These are phyloP conservation scores for Annulohypoxylon bovei DNA, from an alignment of 495 filamentous ascomycete species.

Conservation along the genomic window DNA sequence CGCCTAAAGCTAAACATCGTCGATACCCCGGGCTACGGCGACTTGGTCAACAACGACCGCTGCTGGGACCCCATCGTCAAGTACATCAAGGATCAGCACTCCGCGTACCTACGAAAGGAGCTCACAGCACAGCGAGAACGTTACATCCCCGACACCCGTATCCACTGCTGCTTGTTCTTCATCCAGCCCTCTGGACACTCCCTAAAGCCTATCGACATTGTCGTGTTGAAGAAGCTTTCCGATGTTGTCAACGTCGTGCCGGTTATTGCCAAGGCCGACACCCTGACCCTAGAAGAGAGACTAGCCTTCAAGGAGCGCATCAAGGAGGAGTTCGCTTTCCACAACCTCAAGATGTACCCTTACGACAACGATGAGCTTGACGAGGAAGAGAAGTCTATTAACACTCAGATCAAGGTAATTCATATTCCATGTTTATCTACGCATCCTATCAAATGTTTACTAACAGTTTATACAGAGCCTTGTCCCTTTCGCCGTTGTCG, in stretches of 20 bases:
- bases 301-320: slow-evolving; percentile 98
- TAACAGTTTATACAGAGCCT: slow-evolving; percentile 71
- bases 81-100: slow-evolving; percentile 99
- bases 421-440: background rate
- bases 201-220: slow-evolving; percentile 98
- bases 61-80: slow-evolving; percentile 99
- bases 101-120: slow-evolving; percentile 99
- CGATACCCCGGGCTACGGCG: slow-evolving; percentile 97
- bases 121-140: slow-evolving; percentile 99
- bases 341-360: slow-evolving; percentile 99
- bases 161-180: slow-evolving; percentile 99
- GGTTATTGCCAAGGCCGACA: slow-evolving; percentile 98
- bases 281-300: slow-evolving; percentile 94
- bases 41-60: slow-evolving; percentile 99
- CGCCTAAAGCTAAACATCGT: slow-evolving; percentile 97
- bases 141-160: slow-evolving; percentile 98
- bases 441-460: slow-evolving; percentile 1
- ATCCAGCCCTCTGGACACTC: slow-evolving; percentile 98
- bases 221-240: slow-evolving; percentile 98
- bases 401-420: slow-evolving; percentile 92
- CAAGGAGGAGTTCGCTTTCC: slow-evolving; percentile 99
- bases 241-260: slow-evolving; percentile 99
- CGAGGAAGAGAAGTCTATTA: slow-evolving; percentile 92
- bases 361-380: slow-evolving; percentile 99
- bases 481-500: slow-evolving; percentile 97